Percentiles rank a stretch among this genome's conserved stretches.
These are phyloP conservation scores for Calonectria crousiana DNA, from an alignment of 2,329 filamentous ascomycete species.

Conservation along the genomic window DNA sequence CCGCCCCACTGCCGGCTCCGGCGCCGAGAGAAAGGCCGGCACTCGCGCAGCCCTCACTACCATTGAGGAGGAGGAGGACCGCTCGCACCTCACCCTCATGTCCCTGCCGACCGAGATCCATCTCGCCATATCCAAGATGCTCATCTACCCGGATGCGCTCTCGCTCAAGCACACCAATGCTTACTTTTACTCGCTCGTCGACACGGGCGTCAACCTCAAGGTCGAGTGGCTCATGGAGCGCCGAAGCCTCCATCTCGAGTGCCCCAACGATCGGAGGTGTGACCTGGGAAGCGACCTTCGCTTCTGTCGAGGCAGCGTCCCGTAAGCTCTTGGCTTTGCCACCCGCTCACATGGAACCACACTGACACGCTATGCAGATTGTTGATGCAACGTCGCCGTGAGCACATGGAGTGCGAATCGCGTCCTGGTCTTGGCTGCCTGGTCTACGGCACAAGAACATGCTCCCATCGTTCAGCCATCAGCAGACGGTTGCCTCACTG, in stretches of 20 bases:
- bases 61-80: not conserved
- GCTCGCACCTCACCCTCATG: constrained; percentile 49
- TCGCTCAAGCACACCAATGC: constrained; percentile 76
- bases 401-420: constrained; percentile 72
- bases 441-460: constrained; percentile 63
- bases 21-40: constrained; percentile 15
- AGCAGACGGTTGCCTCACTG: constrained; percentile 61
- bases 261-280: constrained; percentile 69
- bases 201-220: constrained; percentile 75
- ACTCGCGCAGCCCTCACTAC: not conserved
- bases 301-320: constrained; percentile 71
- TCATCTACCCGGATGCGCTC: constrained; percentile 78
- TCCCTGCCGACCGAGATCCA: constrained; percentile 76
- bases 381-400: constrained; percentile 69
- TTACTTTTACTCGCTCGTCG: constrained; percentile 73
- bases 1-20: constrained; percentile 39
- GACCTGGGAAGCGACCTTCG: constrained; percentile 70
- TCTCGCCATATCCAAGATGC: constrained; percentile 68
- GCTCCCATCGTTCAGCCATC: constrained; percentile 57
- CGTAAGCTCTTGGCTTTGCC: constrained; percentile 54
- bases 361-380: constrained; percentile 52
- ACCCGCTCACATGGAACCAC: no score
- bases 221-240: constrained; percentile 77
- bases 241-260: constrained; percentile 72
- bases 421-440: constrained; percentile 68